Evolutionary conservation across 345 rosid genomes (phyloP).

Genomic region (Microcos paniculata): DNA sequence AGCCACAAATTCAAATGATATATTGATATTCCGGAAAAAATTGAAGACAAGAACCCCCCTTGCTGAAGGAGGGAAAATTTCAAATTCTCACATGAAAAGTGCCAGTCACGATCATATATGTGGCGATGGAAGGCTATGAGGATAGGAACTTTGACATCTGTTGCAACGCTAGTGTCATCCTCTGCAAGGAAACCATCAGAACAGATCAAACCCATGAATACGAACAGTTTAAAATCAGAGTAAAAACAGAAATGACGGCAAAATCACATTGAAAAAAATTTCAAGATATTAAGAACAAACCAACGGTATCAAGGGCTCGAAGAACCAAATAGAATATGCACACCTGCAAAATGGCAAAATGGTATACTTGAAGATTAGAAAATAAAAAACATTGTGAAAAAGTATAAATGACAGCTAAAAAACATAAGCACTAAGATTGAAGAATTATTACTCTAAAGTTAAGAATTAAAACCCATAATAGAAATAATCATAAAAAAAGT

Average conservation of each 20-base stretch:
- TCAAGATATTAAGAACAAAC: conserved; percentile 44
- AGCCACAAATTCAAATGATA: background rate
- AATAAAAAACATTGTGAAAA: background rate
- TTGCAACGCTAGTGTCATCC: conserved; percentile 94
- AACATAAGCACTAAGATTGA: no score
- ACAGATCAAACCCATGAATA: background rate
- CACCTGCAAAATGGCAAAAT: conserved; percentile 50
- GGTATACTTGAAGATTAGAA: background rate
- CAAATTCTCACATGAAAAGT: conserved; percentile 75
- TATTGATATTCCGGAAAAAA: background rate
- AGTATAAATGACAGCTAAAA: background rate
- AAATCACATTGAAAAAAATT: background rate
- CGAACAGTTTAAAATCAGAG: background rate
- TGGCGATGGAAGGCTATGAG: conserved; percentile 73
- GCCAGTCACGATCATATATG: conserved; percentile 82
- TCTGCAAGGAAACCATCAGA: conserved; percentile 45
- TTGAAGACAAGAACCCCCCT: background rate
- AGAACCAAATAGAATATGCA: conserved; percentile 93
- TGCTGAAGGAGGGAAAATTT: background rate
- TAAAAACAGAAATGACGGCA: background rate
- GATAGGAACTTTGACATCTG: conserved; percentile 88
- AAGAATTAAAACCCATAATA: background rate
- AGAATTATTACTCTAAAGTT: background rate
- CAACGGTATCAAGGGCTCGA: conserved; percentile 96
- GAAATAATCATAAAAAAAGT: background rate